phyloP scores from a whole-genome alignment of 2,329 filamentous ascomycete species.

The Coniochaeta pulveracea region DNA sequence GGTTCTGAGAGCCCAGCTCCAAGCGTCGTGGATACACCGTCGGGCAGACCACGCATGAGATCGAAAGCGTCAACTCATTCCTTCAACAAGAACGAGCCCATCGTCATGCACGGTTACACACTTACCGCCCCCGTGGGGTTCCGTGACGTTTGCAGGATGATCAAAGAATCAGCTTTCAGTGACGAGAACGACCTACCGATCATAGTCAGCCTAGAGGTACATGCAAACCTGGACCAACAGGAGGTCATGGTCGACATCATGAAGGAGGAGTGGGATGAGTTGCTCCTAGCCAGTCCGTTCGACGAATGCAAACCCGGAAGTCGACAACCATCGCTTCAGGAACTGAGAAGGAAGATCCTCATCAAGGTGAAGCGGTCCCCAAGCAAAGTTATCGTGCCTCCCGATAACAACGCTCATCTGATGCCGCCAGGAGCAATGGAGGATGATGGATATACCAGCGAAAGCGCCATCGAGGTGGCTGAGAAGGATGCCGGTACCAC shows the following conservation, averaged over 20 bases:
- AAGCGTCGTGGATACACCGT: conserved; percentile 20
- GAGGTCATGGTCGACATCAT: conserved; percentile 90
- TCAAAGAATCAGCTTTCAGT: conserved; percentile 65
- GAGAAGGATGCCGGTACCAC: conserved; percentile 7
- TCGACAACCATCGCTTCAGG: conserved; percentile 56
- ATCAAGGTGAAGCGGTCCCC: conserved; percentile 64
- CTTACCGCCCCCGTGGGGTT: conserved; percentile 80
- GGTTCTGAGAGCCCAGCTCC: conserved; percentile 18
- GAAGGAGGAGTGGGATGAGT: conserved; percentile 70
- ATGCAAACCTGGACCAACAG: conserved; percentile 73
- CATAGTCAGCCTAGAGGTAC: conserved; percentile 87
- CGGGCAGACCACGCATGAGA: too few relatives aligned
- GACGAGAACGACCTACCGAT: conserved; percentile 64
- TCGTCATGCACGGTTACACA: conserved; percentile 65
- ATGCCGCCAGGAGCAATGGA: conserved; percentile 27
- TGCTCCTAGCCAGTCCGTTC: conserved; percentile 52
- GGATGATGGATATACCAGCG: conserved; percentile 22
- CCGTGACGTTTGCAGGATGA: conserved; percentile 71
- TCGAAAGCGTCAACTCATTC: conserved; percentile 18
- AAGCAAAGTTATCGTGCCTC: conserved; percentile 12
- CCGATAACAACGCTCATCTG: conserved; percentile 19
- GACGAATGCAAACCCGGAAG: conserved; percentile 39
- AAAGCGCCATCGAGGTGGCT: too few relatives aligned
- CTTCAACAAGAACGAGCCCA: conserved; percentile 49
- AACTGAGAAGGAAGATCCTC: conserved; percentile 69